These are phyloP conservation scores for Trichoderma sp. DNA, from an alignment of 2,329 filamentous ascomycete genomes.

Conservation along the genomic window DNA sequence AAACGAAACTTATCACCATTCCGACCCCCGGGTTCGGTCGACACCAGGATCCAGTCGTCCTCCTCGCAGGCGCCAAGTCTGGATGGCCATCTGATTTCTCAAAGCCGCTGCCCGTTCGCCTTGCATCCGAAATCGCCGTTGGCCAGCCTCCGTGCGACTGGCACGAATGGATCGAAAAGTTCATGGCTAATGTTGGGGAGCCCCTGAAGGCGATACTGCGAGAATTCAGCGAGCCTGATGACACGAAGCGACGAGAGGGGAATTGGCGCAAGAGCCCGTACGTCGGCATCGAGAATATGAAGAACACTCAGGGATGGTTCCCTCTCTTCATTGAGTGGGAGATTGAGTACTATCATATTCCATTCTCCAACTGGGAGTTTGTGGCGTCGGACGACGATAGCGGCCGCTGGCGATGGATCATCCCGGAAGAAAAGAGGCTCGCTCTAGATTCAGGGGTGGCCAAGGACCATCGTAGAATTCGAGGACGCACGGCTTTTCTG, in stretches of 20 bases:
- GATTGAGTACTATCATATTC: constrained; percentile 14
- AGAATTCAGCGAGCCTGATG: not conserved
- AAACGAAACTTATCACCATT: no score
- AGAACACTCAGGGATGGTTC: constrained; percentile 1
- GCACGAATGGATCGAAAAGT: not conserved
- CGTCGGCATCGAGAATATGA: not conserved
- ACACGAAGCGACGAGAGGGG: not conserved
- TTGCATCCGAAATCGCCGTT: not conserved
- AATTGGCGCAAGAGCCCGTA: not conserved
- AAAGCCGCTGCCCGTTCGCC: not conserved
- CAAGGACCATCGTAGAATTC: not conserved
- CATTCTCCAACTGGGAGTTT: not conserved
- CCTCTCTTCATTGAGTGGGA: constrained; percentile 18
- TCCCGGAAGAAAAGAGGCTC: not conserved
- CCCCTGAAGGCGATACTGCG: not conserved
- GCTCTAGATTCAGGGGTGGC: not conserved
- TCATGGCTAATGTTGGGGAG: not conserved
- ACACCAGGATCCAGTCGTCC: not conserved
- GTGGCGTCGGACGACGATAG: not conserved
- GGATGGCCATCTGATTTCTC: not conserved
- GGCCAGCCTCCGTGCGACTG: not conserved
- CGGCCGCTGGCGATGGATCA: not conserved
- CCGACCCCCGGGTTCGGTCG: not conserved
- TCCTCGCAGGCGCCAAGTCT: not conserved
- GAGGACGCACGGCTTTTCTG: not conserved